Conservation (phyloP, 371 early-diverging fungal genomes). For the Batrachochytrium dendrobatidis region DNA sequence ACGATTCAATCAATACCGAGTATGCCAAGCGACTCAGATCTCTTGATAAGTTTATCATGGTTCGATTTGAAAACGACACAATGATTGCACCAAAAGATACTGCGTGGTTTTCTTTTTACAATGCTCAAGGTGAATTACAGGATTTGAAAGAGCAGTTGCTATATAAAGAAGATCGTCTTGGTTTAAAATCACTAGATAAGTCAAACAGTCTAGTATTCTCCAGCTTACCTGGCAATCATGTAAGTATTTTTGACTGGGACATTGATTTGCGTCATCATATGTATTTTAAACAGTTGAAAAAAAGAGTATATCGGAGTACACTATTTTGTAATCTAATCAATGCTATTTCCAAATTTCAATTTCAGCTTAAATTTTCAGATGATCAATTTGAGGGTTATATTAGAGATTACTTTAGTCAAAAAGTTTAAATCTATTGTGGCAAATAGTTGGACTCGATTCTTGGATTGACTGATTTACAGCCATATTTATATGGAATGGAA, state of each 20-base stretch:
- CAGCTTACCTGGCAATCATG: conserved; percentile 22
- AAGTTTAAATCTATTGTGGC: too few relatives aligned
- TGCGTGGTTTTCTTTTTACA: conserved; percentile 25
- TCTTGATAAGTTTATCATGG: conserved; percentile 67
- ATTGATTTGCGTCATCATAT: background rate
- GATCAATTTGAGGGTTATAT: background rate
- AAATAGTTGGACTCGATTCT: too few relatives aligned
- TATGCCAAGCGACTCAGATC: conserved; percentile 50
- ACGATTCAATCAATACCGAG: conserved; percentile 28
- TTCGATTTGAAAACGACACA: conserved; percentile 67
- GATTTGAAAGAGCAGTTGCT: conserved; percentile 15
- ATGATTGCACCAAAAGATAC: conserved; percentile 72
- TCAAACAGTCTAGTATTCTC: conserved; percentile 17
- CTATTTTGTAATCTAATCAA: too few relatives aligned
- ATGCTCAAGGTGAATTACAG: conserved; percentile 16
- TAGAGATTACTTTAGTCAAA: background rate
- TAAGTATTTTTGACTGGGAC: conserved; percentile 6
- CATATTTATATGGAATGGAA: background rate
- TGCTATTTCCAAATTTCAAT: background rate
- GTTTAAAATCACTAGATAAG: conserved; percentile 20
- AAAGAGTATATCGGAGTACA: too few relatives aligned
- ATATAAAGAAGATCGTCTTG: conserved; percentile 38
- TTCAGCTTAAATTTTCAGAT: background rate
- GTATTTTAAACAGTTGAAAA: background rate
- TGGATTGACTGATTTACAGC: background rate